Conservation (phyloP, 1,284 basidiomycete genomes). For the Vanrija pseudolonga region DNA sequence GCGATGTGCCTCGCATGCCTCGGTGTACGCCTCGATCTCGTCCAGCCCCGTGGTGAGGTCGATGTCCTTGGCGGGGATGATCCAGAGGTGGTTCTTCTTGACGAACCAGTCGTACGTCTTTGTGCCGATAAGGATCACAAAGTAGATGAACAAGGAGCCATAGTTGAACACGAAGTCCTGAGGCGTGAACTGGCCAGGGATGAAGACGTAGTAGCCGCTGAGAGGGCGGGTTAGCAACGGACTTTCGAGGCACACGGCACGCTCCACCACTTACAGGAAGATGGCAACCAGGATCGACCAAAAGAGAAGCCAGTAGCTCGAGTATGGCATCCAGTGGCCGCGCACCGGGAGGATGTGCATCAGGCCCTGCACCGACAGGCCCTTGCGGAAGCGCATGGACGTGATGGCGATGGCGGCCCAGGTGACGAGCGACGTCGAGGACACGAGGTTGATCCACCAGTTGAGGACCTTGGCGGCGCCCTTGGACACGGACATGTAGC, state of each 20-base stretch:
- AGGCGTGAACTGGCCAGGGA: not conserved
- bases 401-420: constrained; percentile 35
- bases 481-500: constrained; percentile 26
- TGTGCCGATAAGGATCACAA: constrained; percentile 29
- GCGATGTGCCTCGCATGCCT: constrained; percentile 20
- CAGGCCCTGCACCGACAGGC: constrained; percentile 28
- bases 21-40: constrained; percentile 23
- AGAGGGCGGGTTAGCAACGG: constrained; percentile 20
- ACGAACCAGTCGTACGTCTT: constrained; percentile 21
- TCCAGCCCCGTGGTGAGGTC: constrained; percentile 24
- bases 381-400: constrained; percentile 30
- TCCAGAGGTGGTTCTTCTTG: constrained; percentile 16
- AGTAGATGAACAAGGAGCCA: constrained; percentile 35
- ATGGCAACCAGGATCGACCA: constrained; percentile 22
- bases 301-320: constrained; percentile 24
- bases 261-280: constrained; percentile 13
- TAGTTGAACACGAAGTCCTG: constrained; percentile 15
- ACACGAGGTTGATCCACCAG: constrained; percentile 22
- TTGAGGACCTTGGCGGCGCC: constrained; percentile 24
- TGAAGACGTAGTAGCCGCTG: constrained; percentile 25
- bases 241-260: constrained; percentile 12
- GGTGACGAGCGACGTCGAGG: constrained; percentile 18
- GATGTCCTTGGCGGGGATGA: constrained; percentile 16
- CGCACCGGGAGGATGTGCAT: constrained; percentile 10
- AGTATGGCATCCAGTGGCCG: constrained; percentile 22